A percentile compares a stretch with the other conserved stretches of the same genome.
These are phyloP conservation scores for Xylaria curta DNA, from an alignment of 495 filamentous ascomycete species.

Conservation along the genomic window DNA sequence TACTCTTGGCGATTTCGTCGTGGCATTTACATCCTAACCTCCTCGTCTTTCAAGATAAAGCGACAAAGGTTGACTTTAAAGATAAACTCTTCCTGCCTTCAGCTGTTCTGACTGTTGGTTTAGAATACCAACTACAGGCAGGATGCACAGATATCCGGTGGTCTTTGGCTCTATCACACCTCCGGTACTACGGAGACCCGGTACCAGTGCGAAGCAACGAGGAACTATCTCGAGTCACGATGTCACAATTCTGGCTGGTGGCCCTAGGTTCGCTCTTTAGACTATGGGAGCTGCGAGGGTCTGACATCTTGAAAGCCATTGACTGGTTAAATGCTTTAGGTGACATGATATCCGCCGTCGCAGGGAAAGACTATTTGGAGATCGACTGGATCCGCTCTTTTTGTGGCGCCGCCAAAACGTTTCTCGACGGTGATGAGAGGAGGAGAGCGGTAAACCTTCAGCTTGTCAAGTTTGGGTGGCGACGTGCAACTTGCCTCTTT, in stretches of 20 bases:
- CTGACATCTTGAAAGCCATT: background rate
- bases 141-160: constrained; percentile 24
- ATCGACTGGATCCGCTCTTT: background rate
- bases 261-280: constrained; percentile 12
- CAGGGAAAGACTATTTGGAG: background rate
- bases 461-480: background rate
- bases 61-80: constrained; percentile 1
- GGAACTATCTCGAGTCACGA: constrained; percentile 8
- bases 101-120: background rate
- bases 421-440: background rate
- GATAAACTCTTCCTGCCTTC: background rate
- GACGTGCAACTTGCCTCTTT: background rate
- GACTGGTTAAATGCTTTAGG: background rate
- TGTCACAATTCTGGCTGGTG: constrained; percentile 5
- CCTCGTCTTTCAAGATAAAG: constrained; percentile 26
- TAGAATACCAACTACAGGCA: background rate
- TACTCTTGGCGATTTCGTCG: constrained; percentile 40
- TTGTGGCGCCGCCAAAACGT: background rate
- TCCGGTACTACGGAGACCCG: constrained; percentile 30
- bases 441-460: background rate
- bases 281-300: background rate
- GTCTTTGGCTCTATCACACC: constrained; percentile 30
- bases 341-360: background rate
- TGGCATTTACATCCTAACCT: constrained; percentile 52
- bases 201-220: constrained; percentile 9